A percentile compares a stretch with the other conserved stretches of the same genome.
These are phyloP conservation scores for Avicennia marina DNA, from an alignment of 257 asterid species.

Conservation along the genomic window DNA sequence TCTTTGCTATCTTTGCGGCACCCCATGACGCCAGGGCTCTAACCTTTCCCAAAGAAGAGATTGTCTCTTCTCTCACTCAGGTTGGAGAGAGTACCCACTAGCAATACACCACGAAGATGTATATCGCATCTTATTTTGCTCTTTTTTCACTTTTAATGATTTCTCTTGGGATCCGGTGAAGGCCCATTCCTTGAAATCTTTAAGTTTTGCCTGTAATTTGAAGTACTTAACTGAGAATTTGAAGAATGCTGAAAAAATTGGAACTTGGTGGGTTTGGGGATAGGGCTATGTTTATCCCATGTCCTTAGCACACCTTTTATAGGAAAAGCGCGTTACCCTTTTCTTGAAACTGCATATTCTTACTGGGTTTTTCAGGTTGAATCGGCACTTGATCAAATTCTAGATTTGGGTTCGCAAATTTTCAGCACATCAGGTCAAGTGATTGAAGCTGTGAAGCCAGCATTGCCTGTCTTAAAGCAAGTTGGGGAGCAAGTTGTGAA, in stretches of 20 bases:
- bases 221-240: background rate
- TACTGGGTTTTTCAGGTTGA: constrained; percentile 55
- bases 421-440: constrained; percentile 47
- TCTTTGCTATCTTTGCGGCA: constrained; percentile 50
- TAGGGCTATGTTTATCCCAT: background rate
- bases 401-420: constrained; percentile 50
- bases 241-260: background rate
- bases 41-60: constrained; percentile 70
- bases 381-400: constrained; percentile 62
- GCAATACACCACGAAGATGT: too few species aligned
- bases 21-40: constrained; percentile 68
- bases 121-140: too few species aligned
- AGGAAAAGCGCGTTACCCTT: background rate
- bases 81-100: constrained; percentile 22
- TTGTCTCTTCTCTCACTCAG: constrained; percentile 83
- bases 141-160: too few species aligned
- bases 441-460: constrained; percentile 75
- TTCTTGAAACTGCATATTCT: constrained; percentile 6
- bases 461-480: constrained; percentile 65
- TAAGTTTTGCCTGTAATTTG: too few species aligned
- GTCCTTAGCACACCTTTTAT: background rate
- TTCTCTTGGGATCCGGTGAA: too few species aligned
- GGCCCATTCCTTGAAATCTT: too few species aligned
- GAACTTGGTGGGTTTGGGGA: background rate
- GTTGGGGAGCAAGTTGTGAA: constrained; percentile 72